Evolutionary conservation across 176 grass and related monocot species (phyloP).

Genomic region (Olyra latifolia): DNA sequence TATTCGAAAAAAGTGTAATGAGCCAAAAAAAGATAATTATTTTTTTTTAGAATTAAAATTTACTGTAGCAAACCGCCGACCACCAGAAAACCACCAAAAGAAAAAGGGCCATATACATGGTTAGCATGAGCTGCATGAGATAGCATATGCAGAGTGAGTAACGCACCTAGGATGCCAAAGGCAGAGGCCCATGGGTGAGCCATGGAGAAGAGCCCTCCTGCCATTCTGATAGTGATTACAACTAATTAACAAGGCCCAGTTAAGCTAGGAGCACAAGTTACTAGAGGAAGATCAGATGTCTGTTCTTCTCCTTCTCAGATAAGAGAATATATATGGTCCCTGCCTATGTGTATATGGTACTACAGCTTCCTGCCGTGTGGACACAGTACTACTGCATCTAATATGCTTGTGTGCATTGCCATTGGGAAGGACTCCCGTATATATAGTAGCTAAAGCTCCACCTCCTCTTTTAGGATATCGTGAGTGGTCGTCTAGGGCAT

Average conservation of each 20-base stretch:
- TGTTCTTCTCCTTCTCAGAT: conserved; percentile 30
- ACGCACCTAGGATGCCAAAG: conserved; percentile 76
- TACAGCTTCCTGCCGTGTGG: not conserved
- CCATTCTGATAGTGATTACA: conserved; percentile 14
- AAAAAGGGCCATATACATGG: too few species aligned
- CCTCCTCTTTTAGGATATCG: not conserved
- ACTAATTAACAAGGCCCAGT: not conserved
- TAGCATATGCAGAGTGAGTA: not conserved
- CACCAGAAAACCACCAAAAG: too few species aligned
- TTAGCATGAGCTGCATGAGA: too few species aligned
- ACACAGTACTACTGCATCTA: not conserved
- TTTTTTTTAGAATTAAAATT: too few species aligned
- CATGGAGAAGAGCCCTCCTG: conserved; percentile 59
- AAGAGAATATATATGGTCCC: not conserved
- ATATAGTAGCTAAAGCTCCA: conserved; percentile 30
- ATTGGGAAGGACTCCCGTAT: not conserved
- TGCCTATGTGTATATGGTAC: not conserved
- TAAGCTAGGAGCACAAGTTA: not conserved
- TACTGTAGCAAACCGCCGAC: too few species aligned
- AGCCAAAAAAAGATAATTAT: too few species aligned
- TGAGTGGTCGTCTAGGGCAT: conserved; percentile 7
- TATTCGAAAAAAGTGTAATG: too few species aligned
- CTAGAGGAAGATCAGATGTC: not conserved
- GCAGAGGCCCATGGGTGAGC: conserved; percentile 63
- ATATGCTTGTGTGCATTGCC: conserved; percentile 30